phyloP scores from a whole-genome alignment of 2,329 filamentous ascomycete species.

The Penicillium aurantiogriseum region DNA sequence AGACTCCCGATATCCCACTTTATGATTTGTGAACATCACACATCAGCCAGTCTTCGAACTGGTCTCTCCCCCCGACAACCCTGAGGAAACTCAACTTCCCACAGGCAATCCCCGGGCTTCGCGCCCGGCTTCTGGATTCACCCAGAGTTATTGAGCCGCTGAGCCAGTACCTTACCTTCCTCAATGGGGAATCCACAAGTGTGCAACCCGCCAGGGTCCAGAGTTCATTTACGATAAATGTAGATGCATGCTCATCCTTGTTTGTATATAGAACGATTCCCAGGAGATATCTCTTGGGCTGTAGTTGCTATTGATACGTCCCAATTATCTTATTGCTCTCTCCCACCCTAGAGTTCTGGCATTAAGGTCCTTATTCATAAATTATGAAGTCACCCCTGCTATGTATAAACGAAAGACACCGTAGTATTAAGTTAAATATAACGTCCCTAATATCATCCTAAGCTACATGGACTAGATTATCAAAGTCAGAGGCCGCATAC shows the following conservation, averaged over 20 bases:
- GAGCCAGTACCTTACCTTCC: neutral
- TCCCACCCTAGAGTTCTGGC: no score
- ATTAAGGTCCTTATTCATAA: no score
- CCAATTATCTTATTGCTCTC: neutral
- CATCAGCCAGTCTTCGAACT: neutral
- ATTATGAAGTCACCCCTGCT: no score
- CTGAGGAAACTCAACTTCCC: neutral
- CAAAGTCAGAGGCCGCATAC: no score
- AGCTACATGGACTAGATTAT: no score
- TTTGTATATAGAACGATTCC: constrained; percentile 6
- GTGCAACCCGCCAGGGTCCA: neutral
- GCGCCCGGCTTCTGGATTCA: constrained; percentile 5
- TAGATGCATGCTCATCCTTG: neutral
- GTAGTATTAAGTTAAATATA: no score
- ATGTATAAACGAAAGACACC: no score
- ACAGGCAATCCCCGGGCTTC: neutral
- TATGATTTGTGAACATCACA: neutral
- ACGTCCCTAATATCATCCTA: no score
- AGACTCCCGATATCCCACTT: constrained; percentile 9
- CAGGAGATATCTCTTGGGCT: neutral
- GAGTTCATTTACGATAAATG: neutral
- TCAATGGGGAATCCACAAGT: neutral
- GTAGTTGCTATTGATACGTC: neutral
- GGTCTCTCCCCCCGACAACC: neutral
- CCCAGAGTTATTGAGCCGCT: neutral